Evolutionary conservation across 306 rosid species (phyloP), one percentile per base, ranked within the genome.

Genomic region (Cyamopsis tetragonoloba): DNA sequence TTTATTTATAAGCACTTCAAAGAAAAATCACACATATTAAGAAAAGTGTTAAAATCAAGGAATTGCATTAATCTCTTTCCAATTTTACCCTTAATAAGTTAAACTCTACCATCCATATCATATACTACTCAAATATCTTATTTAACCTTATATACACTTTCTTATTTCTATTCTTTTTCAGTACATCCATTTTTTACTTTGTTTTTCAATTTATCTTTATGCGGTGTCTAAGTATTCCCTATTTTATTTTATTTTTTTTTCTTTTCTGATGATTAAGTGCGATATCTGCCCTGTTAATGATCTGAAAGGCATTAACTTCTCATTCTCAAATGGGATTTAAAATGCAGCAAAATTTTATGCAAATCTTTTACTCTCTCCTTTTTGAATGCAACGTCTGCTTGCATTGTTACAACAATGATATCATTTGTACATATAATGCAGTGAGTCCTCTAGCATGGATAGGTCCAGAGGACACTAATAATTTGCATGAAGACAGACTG

Each of bases 401-500:
- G 69, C 48, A 51, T 23, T 72, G 51, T 63, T 43, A 37, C 60
- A 17, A 62, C 39, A 64, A 6, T 70, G 34, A 10, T 23, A 14
- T 51, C n/a, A n/a, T n/a, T n/a, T n/a, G n/a, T n/a, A n/a, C n/a
- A 23, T 67, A 27, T 75, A 43, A 43, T 77, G 93, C 91, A 89
- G 96, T 68, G 62, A 30, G 27, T n/a, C 89, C 91, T 57, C 44
- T 88, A 46, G 73, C 93, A 23, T 89, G 89, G 89, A 72, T 66
- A 34, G 49, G 46, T 57, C 85, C 85, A 23, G 91, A 77, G 44
- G 86, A 64, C 14, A 7, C 50, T 55, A 18, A 77, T 2, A 76
- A 73, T 46, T 71, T 58, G 53, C 79, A 61, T 41, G 79, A 71
- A 24, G 71, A 37, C 56, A 66, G 49, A 38, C 75, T 76, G 2